Base-by-base conservation (phyloP, 306 rosid genomes). In the Fagus crenata region DNA sequence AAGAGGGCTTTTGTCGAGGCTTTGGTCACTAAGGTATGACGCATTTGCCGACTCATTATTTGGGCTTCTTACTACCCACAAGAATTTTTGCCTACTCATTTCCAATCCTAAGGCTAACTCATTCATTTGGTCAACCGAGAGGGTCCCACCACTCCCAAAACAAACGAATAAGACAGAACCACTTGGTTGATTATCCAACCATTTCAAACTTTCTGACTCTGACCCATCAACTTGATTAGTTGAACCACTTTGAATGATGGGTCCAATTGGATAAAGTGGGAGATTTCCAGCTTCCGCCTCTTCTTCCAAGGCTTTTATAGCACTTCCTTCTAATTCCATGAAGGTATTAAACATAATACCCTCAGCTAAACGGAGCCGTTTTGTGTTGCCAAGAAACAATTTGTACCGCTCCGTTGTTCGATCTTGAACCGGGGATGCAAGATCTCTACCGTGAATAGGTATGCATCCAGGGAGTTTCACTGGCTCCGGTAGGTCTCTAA, bases 61-160 rank as follows among this genome's bases (percentile, higher is more conserved):
- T 35, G 75, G 56, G 15, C 33, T 41, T 56, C 81, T 84, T 28
- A 59, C 51, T 12, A 84, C 84, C 87, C 84, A 84, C 2, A 84
- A 36, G 65, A 84, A 84, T 0, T 33, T 69, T 0, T 77, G 58
- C 0, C 43, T 73, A 49, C 84, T 79, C 2, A 58, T 1, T 69
- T 84, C 84, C 43, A 79, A 80, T 15, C 87, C 87, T 32, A 49
- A 72, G 2, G 87, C 87, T 35, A 84, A 5, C 63, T 84, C 87
- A 40, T 67, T 59, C 6, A 67, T 2, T 7, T 84, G 87, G 0
- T 76, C 74, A 5, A 31, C 65, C 6, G 87, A 80, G 53, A 82
- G 82, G 22, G 85, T 78, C n/a, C 85, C 85, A 11, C 85, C 85
- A 49, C 85, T 82, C 63, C 87, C 87, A 67, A 80, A 84, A 14